Conservation (phyloP, 129 eudicot genomes). For the Flaveria linearis region DNA sequence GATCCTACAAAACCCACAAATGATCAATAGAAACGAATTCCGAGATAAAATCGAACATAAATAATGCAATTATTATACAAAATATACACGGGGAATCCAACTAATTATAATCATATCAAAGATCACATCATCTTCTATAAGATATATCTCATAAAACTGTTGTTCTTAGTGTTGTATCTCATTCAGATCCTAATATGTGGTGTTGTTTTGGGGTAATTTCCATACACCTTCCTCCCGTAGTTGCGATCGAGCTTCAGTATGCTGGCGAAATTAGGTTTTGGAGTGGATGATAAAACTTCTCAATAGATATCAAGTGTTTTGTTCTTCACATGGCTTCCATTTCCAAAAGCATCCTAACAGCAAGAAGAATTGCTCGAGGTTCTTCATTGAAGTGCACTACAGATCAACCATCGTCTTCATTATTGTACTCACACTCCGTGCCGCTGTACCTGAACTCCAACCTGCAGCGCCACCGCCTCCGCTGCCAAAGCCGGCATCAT, state of each 20-base stretch:
- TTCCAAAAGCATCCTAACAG: conserved; percentile 30
- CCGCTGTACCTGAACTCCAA: conserved; percentile 33
- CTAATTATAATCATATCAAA: too few species aligned
- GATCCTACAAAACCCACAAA: too few species aligned
- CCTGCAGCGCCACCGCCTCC: conserved; percentile 35
- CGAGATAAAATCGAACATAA: too few species aligned
- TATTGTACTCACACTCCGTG: conserved; percentile 14
- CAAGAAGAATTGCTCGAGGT: conserved; percentile 23
- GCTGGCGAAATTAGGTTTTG: background rate
- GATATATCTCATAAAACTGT: too few species aligned
- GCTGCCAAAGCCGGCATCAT: conserved; percentile 24
- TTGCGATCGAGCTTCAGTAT: conserved; percentile 28
- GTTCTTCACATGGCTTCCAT: conserved; percentile 27
- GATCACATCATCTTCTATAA: too few species aligned
- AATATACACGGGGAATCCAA: too few species aligned
- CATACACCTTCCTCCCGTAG: background rate
- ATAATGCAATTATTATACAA: too few species aligned
- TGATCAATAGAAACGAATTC: too few species aligned
- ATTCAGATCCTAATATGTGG: too few species aligned
- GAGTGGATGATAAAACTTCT: conserved; percentile 16
- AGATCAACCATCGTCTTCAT: conserved; percentile 20
- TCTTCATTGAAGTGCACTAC: conserved; percentile 24
- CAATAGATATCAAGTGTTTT: conserved; percentile 16
- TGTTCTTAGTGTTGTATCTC: too few species aligned
- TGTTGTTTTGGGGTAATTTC: too few species aligned